A percentile compares a stretch with the other conserved stretches of the same genome.
These are phyloP conservation scores for Metarhizium rileyi DNA, from an alignment of 2,329 filamentous ascomycete genomes.

Conservation along the genomic window DNA sequence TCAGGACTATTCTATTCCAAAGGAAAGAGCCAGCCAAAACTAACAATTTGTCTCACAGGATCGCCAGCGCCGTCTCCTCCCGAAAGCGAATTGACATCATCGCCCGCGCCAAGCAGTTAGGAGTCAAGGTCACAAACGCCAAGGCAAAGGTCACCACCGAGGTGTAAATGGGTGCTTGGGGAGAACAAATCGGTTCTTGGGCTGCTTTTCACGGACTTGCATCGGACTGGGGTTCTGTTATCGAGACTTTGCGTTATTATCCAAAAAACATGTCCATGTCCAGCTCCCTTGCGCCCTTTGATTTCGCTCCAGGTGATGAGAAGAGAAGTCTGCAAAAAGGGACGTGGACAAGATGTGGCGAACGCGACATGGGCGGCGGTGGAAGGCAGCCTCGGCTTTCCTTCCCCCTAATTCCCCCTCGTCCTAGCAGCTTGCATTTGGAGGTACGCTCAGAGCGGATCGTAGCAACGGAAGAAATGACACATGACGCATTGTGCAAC, in stretches of 20 bases:
- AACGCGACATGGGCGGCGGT: background rate
- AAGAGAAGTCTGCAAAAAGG: too few species aligned
- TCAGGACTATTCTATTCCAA: too few species aligned
- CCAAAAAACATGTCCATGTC: background rate
- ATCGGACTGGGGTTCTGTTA: slow-evolving; percentile 6
- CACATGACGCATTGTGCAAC: background rate
- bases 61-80: slow-evolving; percentile 95
- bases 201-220: slow-evolving; percentile 8
- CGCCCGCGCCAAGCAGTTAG: slow-evolving; percentile 91
- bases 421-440: background rate
- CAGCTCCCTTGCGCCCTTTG: background rate
- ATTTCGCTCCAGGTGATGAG: too few species aligned
- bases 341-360: background rate
- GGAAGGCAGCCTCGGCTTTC: background rate
- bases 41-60: slow-evolving; percentile 45
- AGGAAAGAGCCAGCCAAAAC: background rate
- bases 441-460: background rate
- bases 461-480: background rate
- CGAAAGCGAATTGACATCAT: slow-evolving; percentile 99
- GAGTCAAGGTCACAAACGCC: slow-evolving; percentile 99
- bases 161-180: slow-evolving; percentile 42
- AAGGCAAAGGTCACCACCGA: slow-evolving; percentile 99
- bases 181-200: slow-evolving; percentile 4
- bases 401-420: background rate
- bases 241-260: slow-evolving; percentile 2